These are phyloP conservation scores for Meredithiella fracta DNA, from an alignment of 2,329 filamentous ascomycete genomes.

Conservation along the genomic window DNA sequence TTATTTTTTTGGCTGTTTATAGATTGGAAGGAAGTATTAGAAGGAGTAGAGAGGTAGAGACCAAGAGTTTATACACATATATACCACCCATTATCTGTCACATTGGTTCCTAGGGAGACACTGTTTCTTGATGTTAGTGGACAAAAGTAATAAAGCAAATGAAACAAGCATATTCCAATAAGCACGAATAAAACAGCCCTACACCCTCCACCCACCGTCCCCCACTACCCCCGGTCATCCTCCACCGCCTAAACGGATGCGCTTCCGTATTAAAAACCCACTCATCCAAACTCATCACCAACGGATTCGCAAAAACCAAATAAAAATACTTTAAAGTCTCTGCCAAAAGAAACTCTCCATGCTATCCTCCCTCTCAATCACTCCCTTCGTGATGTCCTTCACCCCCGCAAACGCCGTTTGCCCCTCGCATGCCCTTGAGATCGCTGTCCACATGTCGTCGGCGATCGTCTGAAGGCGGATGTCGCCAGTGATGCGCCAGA, in stretches of 20 bases:
- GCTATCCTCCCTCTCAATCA: conserved; percentile 18
- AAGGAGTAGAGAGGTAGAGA: not conserved
- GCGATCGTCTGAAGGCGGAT: conserved; percentile 48
- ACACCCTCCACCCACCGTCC: too few species aligned
- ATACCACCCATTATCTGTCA: too few species aligned
- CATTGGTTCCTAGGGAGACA: too few species aligned
- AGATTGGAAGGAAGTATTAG: not conserved
- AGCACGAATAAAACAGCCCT: too few species aligned
- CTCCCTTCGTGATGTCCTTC: conserved; percentile 36
- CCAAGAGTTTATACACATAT: too few species aligned
- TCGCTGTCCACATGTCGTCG: conserved; percentile 56
- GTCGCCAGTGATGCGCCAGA: conserved; percentile 59
- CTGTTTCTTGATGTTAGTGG: too few species aligned
- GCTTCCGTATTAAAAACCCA: conserved; percentile 45
- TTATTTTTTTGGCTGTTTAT: not conserved
- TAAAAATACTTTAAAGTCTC: conserved; percentile 55
- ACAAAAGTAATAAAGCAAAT: too few species aligned
- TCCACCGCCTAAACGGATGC: conserved; percentile 29
- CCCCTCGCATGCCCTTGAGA: conserved; percentile 44
- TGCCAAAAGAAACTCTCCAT: conserved; percentile 48
- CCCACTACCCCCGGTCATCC: not conserved
- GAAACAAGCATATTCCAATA: too few species aligned
- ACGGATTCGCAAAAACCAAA: conserved; percentile 42
- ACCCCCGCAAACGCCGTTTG: conserved; percentile 48
- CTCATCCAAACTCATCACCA: conserved; percentile 41